Evolutionary conservation across 2,329 filamentous ascomycete genomes (phyloP), one percentile per base, ranked within the genome.

Genomic region (Talaromyces sp.): DNA sequence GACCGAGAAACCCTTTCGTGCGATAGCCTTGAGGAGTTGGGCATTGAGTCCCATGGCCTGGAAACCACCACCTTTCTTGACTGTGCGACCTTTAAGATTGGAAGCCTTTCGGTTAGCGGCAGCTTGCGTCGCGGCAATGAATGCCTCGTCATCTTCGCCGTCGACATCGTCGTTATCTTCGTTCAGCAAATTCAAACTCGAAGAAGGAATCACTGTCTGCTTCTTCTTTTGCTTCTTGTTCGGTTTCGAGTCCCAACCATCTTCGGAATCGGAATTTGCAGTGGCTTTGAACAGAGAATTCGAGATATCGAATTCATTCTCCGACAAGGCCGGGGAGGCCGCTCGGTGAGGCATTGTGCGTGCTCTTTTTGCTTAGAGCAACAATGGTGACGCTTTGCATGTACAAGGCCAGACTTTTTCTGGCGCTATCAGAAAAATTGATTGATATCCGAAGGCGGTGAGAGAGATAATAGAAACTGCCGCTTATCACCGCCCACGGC

Each of bases 11-110:
- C 95, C 96, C 80, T 98, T 99, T 72, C 91, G 87, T 13, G 91
- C 87, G 69, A 99, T 98, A 1, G 95, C 92, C 74, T 96, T 95
- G 27, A 99, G 84, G 4, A 99, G 84, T 70, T 91, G 89, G 11
- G 88, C 83, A 79, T 91, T 96, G 65, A 98, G 81, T 45, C 91
- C 88, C 93, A 99, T 97, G 56, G 91, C 90, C 77, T 99, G 95
- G 75, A 99, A 99, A 61, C 94, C 95, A 72, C 95, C 95, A 43
- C 93, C 91, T 79, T 98, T 99, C 82, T 97, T 97, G 36, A 92
- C 91, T 2, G 89, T 90, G 68, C 91, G 91, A 22, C 92, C 91
- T 77, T 94, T 95, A 7, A 95, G 72, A 74, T 93, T 95, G 10
- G 90, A 85, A 0, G 87, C 83, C 75, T 97, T 98, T 68, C 94